Percentiles rank a stretch among this genome's conserved stretches.
phyloP scores from a whole-genome alignment of 306 rosid species.

The Castanea mollissima region DNA sequence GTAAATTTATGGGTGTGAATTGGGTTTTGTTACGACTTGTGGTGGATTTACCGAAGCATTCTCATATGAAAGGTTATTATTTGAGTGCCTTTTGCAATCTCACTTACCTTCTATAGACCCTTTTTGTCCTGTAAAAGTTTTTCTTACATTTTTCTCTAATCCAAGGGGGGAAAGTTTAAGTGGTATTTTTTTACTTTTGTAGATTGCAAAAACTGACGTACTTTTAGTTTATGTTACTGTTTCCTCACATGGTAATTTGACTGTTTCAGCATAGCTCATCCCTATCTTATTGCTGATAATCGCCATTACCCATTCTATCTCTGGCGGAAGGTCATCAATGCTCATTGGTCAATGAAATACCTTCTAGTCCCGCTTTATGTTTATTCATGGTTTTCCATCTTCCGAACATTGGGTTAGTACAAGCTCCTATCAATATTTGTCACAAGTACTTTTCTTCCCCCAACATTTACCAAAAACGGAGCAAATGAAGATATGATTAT shows the following conservation, averaged over 20 bases:
- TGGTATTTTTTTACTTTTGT: background rate
- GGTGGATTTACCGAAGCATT: background rate
- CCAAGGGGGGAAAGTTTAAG: too few relatives aligned
- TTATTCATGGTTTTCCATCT: slow-evolving; percentile 74
- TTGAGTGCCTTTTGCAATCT: background rate
- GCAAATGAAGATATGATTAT: background rate
- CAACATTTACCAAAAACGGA: background rate
- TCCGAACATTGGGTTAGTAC: slow-evolving; percentile 58
- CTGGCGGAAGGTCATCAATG: slow-evolving; percentile 74
- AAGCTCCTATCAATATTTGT: background rate
- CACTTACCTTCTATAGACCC: background rate
- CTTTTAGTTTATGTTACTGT: background rate
- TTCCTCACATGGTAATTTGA: slow-evolving; percentile 11
- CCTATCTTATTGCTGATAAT: slow-evolving; percentile 86
- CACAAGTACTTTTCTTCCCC: background rate
- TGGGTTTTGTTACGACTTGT: background rate
- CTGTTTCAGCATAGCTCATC: slow-evolving; percentile 78
- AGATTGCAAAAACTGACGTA: background rate
- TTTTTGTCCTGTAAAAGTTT: background rate
- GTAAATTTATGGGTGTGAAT: background rate
- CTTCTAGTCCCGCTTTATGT: slow-evolving; percentile 61
- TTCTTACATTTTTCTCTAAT: too few relatives aligned
- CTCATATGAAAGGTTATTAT: background rate
- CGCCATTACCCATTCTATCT: slow-evolving; percentile 77
- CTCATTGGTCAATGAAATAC: slow-evolving; percentile 72